Evolutionary conservation across 805 yeast genomes (phyloP), one percentile per base, ranked within the genome.

Genomic region (Wickerhamiella brachini): DNA sequence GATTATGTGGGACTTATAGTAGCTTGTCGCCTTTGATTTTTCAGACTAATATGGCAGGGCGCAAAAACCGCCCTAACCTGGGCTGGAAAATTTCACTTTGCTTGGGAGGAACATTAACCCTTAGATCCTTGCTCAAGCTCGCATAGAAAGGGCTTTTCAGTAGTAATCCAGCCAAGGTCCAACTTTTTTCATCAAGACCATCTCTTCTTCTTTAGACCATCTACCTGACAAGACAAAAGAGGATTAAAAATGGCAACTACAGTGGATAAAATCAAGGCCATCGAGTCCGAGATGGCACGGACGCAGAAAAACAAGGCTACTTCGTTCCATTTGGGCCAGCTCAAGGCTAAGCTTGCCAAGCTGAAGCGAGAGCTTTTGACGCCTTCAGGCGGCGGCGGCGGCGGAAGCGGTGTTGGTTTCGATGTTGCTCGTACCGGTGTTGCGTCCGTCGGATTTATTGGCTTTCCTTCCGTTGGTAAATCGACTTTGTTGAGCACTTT

Each of bases 371-470:
- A 93, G 65, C 74, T 93, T 50, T 73, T 93, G 55, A 78, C 85
- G 2, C 83, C 83, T 48, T 71, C 81, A 0, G 66, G 79, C 13
- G 78, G 85, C 18, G 77, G 88, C 41, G 96, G 96, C 37, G 95
- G 96, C 53, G 95, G 93, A 52, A 85, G 78, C 20, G 97, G 97
- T 56, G 79, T 77, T 21, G 98, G 98, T 7, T 93, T 93, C 68
- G 99, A 93, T 71, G 97, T 93, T 45, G 95, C 95, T n/a, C 80
- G 96, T 67, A 90, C 97, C 0, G 99, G 99, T 69, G 96, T 86
- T 13, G 97, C 96, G 3, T 80, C 95, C 8, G 94, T 93, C 49
- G 99, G 98, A 9, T 93, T 89, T 65, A 95, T 93, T 44, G 99
- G 99, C 2, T 93, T 93, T 65, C 99, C 99, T 1, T 89, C 97